Conservation (phyloP, 2,329 filamentous ascomycete genomes). For the Fusarium chaquense region DNA sequence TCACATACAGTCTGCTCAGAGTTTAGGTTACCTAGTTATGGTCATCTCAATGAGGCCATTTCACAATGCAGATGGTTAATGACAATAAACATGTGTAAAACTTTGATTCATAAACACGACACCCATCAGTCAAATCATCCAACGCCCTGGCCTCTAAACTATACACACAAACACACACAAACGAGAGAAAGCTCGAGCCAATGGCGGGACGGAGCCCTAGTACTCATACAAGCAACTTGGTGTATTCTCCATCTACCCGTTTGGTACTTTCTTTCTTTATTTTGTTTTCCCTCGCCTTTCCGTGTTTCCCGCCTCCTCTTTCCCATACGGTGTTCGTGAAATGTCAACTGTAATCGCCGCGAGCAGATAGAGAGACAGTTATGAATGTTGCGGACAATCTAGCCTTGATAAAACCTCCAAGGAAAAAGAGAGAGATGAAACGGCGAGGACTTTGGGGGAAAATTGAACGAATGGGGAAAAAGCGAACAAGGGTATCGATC, state of each 20-base stretch:
- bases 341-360: conserved; percentile 12
- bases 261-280: conserved; percentile 19
- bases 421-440: conserved; percentile 23
- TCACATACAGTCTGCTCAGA: not conserved
- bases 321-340: conserved; percentile 23
- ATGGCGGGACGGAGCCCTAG: not conserved
- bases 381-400: conserved; percentile 22
- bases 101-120: conserved; percentile 32
- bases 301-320: conserved; percentile 23
- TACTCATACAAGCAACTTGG: not conserved
- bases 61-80: not conserved
- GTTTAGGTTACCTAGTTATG: not conserved
- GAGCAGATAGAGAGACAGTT: conserved; percentile 46
- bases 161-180: conserved; percentile 30
- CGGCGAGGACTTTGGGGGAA: conserved; percentile 37
- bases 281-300: conserved; percentile 18
- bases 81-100: conserved; percentile 22
- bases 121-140: conserved; percentile 49
- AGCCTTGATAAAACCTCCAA: conserved; percentile 21
- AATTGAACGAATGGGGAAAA: conserved; percentile 38
- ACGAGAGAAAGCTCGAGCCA: not conserved
- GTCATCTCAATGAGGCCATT: not conserved
- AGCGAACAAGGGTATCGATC: conserved; percentile 58
- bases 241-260: conserved; percentile 32
- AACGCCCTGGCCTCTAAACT: conserved; percentile 57